Percentiles rank a stretch among this genome's conserved stretches.
These are phyloP conservation scores for Paraglomus occultum DNA, from an alignment of 192 early-diverging fungal genomes.

Conservation along the genomic window DNA sequence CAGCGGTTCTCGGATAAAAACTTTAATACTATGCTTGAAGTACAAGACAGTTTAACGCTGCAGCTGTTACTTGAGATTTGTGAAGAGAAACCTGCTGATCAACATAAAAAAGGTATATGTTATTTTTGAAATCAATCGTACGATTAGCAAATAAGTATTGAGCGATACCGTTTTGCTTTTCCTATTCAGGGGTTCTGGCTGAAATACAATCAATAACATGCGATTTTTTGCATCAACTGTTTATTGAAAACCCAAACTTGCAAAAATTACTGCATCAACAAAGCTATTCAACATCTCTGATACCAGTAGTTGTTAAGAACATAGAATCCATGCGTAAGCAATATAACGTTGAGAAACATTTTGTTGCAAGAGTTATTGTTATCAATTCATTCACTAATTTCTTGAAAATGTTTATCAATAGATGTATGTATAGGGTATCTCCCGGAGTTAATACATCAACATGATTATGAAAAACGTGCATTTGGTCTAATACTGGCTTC, in stretches of 20 bases:
- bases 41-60: conserved; percentile 54
- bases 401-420: background rate
- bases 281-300: conserved; percentile 51
- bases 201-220: conserved; percentile 41
- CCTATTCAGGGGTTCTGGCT: conserved; percentile 10
- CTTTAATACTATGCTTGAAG: conserved; percentile 46
- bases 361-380: too few relatives aligned
- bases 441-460: conserved; percentile 13
- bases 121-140: background rate
- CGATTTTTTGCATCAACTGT: conserved; percentile 58
- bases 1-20: conserved; percentile 38
- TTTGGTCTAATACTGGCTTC: conserved; percentile 13
- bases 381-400: too few relatives aligned
- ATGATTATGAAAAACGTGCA: conserved; percentile 1
- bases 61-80: conserved; percentile 55
- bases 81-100: conserved; percentile 18
- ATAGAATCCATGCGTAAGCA: conserved; percentile 60
- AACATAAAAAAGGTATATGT: conserved; percentile 15
- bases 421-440: conserved; percentile 4
- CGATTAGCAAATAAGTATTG: background rate
- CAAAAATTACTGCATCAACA: conserved; percentile 62
- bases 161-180: background rate
- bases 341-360: too few relatives aligned
- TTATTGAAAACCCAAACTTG: conserved; percentile 55
- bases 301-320: conserved; percentile 53